These are phyloP conservation scores for Saccharomycopsis lassenensis DNA, from an alignment of 805 yeast genomes.

Conservation along the genomic window DNA sequence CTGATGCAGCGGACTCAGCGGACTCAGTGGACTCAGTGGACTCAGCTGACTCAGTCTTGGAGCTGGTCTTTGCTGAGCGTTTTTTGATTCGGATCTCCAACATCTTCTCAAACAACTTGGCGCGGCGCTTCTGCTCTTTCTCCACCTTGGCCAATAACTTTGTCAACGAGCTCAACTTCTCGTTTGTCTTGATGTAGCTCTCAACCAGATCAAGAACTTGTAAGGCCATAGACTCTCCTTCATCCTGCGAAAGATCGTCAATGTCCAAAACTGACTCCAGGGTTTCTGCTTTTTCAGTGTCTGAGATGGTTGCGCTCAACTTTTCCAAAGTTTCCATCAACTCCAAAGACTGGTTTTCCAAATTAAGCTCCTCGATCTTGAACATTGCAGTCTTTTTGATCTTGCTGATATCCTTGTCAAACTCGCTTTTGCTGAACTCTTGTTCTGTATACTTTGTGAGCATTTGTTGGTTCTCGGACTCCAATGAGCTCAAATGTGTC, in stretches of 20 bases:
- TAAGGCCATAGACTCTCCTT: too few relatives aligned
- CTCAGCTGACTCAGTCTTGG: slow-evolving; percentile 3
- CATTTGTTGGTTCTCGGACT: slow-evolving; percentile 6
- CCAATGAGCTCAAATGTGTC: slow-evolving; percentile 5
- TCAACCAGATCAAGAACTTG: slow-evolving; percentile 5
- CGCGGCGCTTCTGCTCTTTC: slow-evolving; percentile 14
- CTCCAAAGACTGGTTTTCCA: slow-evolving; percentile 14
- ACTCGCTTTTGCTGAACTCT: slow-evolving; percentile 8
- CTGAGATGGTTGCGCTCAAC: slow-evolving; percentile 3
- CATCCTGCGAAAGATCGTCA: slow-evolving; percentile 6
- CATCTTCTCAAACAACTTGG: slow-evolving; percentile 11
- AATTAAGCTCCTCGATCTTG: slow-evolving; percentile 16
- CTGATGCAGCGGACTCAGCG: neutral
- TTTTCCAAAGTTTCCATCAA: slow-evolving; percentile 13
- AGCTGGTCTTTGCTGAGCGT: slow-evolving; percentile 14
- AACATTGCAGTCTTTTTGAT: slow-evolving; percentile 6
- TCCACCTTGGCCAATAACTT: slow-evolving; percentile 9
- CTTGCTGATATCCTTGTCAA: slow-evolving; percentile 15
- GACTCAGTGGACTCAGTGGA: neutral
- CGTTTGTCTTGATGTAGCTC: neutral
- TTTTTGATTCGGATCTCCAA: slow-evolving; percentile 16
- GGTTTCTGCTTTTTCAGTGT: slow-evolving; percentile 1
- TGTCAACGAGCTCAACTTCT: slow-evolving; percentile 6
- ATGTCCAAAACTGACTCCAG: slow-evolving; percentile 5
- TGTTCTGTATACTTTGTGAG: slow-evolving; percentile 5